Evolutionary conservation across 495 filamentous ascomycete genomes (phyloP), one percentile per base, ranked within the genome.

Genomic region (Aspergillus steynii): DNA sequence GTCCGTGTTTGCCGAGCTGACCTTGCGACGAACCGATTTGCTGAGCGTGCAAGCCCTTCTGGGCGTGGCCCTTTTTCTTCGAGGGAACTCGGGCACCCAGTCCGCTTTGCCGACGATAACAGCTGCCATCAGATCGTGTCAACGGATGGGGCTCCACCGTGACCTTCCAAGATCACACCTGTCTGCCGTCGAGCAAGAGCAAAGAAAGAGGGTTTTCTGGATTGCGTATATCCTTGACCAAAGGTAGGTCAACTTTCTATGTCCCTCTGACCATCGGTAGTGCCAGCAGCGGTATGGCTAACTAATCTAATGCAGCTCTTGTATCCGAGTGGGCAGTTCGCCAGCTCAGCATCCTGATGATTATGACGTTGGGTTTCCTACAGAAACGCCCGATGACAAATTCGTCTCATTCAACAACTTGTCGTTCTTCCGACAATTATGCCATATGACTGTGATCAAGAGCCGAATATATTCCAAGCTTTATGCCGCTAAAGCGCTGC

Each of bases 191-290:
- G 93, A 98, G 70, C 88, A 90, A 58, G 95, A 99, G 70, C 94
- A 97, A 75, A 84, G 95, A 48, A 95, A 92, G 77, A 85, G 95
- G 59, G 94, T 97, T 15, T 98, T 97, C 69, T 99, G 95, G 95
- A 96, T 97, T 62, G 91, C 89, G 5, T 99, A 97, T 70, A 87
- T 96, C 71, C 74, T 98, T 46, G 95, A 99, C 68, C 95, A 96
- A 75, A 94, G 96, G 84, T 87, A 65, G 67, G 71, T 5, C 58
- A 56, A 29, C 7, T 7, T 20, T 49, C 25, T 34, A 31, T 34
- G 31, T 7, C 26, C 6, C 15, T 25, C 3, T 10, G 14, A 25
- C 31, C 28, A 7, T 42, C 10, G 9, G 37, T 14, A 14, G 37
- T 42, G 37, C 10, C 1, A 42, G 37, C 25, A 59, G 25, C 48